phyloP scores from a whole-genome alignment of 1,284 basidiomycete genomes.

The Pseudozyma hubeiensis region DNA sequence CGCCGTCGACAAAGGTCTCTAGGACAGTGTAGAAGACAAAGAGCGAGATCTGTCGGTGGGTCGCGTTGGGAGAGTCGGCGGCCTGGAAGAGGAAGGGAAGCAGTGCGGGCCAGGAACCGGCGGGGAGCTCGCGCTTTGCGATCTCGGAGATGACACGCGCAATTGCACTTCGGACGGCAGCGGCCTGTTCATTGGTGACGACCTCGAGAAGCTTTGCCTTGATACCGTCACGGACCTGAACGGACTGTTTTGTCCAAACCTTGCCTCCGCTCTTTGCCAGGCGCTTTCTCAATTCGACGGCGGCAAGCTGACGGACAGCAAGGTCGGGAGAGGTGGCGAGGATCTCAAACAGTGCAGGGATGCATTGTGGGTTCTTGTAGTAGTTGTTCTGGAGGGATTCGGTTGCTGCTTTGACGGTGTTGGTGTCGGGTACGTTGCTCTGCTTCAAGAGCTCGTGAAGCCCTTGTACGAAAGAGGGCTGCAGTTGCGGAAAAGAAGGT shows the following conservation, averaged over 20 bases:
- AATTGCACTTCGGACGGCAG: conserved; percentile 80
- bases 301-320: conserved; percentile 90
- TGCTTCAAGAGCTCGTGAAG: conserved; percentile 66
- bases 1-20: conserved; percentile 84
- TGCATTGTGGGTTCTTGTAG: conserved; percentile 90
- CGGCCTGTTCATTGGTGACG: conserved; percentile 80
- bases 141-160: conserved; percentile 94
- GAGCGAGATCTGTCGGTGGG: conserved; percentile 89
- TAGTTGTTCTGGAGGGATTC: conserved; percentile 75
- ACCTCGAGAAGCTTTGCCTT: conserved; percentile 85
- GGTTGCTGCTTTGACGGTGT: conserved; percentile 74
- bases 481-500: not conserved
- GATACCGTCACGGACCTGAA: conserved; percentile 82
- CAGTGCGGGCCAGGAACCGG: conserved; percentile 85
- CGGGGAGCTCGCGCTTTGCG: conserved; percentile 86
- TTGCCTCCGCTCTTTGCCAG: conserved; percentile 82
- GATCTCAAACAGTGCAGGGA: conserved; percentile 90
- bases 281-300: conserved; percentile 97
- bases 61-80: conserved; percentile 77
- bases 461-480: conserved; percentile 62
- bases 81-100: conserved; percentile 88
- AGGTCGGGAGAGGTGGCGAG: conserved; percentile 83
- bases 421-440: conserved; percentile 66
- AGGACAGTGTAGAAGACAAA: conserved; percentile 92
- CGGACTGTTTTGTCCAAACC: conserved; percentile 83